Percentiles rank a stretch among this genome's conserved stretches.
Conservation (phyloP, 2,329 filamentous ascomycete species). For the Sporothrix phasma region DNA sequence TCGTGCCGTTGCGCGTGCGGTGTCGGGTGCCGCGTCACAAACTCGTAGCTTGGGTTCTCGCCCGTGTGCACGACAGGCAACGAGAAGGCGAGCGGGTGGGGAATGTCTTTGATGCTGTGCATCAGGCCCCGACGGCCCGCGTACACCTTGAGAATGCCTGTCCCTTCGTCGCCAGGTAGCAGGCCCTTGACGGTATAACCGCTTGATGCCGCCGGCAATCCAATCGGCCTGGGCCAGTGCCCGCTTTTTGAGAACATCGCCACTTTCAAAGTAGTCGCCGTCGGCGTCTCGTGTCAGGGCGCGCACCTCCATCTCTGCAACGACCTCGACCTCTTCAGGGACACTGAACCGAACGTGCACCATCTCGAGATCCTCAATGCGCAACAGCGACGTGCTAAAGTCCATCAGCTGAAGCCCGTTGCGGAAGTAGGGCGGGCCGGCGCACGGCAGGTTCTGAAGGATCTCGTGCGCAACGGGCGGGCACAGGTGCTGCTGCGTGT, state of each 20-base stretch:
- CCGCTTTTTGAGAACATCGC: slow-evolving; percentile 74
- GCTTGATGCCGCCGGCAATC: slow-evolving; percentile 65
- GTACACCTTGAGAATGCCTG: slow-evolving; percentile 80
- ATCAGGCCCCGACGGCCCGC: slow-evolving; percentile 90
- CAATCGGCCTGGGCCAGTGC: slow-evolving; percentile 88
- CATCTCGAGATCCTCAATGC: slow-evolving; percentile 88
- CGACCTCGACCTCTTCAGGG: slow-evolving; percentile 80
- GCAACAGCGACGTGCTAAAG: slow-evolving; percentile 78
- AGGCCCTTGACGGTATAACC: slow-evolving; percentile 90
- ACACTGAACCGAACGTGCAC: slow-evolving; percentile 82
- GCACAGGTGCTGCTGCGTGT: slow-evolving; percentile 85
- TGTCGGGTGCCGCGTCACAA: slow-evolving; percentile 85
- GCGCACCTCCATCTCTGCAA: slow-evolving; percentile 83
- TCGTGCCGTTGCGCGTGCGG: slow-evolving; percentile 97
- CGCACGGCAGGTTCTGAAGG: slow-evolving; percentile 74
- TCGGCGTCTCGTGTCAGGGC: slow-evolving; percentile 73
- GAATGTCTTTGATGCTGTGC: slow-evolving; percentile 95
- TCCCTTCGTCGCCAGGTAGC: slow-evolving; percentile 82
- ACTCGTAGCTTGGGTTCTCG: slow-evolving; percentile 89
- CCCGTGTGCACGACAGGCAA: slow-evolving; percentile 86
- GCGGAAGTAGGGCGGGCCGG: slow-evolving; percentile 81
- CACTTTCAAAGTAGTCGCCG: slow-evolving; percentile 87
- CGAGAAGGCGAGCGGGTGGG: slow-evolving; percentile 79
- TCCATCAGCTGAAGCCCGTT: slow-evolving; percentile 70
- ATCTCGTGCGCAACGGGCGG: slow-evolving; percentile 80